phyloP scores from a whole-genome alignment of 306 rosid species.

The Begonia masoniana region DNA sequence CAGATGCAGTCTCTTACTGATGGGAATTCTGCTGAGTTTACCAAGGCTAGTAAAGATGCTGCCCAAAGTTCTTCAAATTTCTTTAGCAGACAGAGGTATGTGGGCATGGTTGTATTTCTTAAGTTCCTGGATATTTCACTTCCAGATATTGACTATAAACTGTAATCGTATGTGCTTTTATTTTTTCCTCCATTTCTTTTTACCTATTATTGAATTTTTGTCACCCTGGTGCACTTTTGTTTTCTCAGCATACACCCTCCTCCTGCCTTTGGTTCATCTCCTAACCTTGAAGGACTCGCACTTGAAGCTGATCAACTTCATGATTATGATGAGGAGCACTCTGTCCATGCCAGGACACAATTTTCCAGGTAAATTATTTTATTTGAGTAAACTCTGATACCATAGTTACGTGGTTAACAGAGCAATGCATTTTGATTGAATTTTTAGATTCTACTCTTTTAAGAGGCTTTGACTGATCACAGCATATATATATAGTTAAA shows the following conservation, averaged over 20 bases:
- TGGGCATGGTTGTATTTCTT: neutral
- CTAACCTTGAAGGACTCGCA: constrained; percentile 92
- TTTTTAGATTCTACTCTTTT: too few relatives aligned
- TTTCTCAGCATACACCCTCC: constrained; percentile 72
- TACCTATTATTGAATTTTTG: constrained; percentile 12
- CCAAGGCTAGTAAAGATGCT: constrained; percentile 25
- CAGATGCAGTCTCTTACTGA: constrained; percentile 67
- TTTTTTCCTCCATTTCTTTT: constrained; percentile 3
- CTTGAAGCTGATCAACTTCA: constrained; percentile 46
- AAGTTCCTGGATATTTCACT: neutral
- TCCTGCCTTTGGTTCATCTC: constrained; percentile 98
- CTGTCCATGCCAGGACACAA: constrained; percentile 44
- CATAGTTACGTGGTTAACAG: too few relatives aligned
- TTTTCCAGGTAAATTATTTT: constrained; percentile 38
- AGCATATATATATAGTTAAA: too few relatives aligned
- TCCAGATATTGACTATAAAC: neutral
- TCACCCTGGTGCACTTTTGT: constrained; percentile 14
- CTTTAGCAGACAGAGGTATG: constrained; percentile 50
- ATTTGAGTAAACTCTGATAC: too few relatives aligned
- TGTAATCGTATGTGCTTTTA: neutral
- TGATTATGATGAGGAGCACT: constrained; percentile 48
- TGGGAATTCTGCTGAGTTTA: constrained; percentile 32
- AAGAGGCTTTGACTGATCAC: too few relatives aligned
- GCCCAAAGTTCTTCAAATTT: constrained; percentile 41
- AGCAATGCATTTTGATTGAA: too few relatives aligned